Evolutionary conservation across 208 protist species (phyloP).

Genomic region (Zelonia costaricensis): DNA sequence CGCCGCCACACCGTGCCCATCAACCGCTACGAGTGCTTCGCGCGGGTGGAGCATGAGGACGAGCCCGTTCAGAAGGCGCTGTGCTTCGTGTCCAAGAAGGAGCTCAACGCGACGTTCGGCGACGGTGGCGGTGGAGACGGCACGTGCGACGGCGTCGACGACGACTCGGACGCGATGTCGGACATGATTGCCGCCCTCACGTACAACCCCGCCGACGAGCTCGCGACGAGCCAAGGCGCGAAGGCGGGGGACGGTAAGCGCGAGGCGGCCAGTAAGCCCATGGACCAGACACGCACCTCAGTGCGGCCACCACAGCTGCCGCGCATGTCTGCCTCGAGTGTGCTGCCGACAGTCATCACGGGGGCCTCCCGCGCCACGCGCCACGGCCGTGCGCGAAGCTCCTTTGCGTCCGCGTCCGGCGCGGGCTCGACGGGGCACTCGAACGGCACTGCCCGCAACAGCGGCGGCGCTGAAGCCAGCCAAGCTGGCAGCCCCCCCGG

Average conservation of each 20-base stretch:
- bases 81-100: conserved; percentile 22
- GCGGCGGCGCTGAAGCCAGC: not conserved
- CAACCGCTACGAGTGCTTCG: conserved; percentile 70
- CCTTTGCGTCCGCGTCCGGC: not conserved
- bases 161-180: conserved; percentile 38
- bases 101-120: conserved; percentile 12
- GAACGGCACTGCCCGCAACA: not conserved
- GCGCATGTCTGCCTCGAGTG: not conserved
- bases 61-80: conserved; percentile 25
- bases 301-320: conserved; percentile 12
- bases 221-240: not conserved
- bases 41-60: conserved; percentile 38
- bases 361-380: not conserved
- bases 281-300: conserved; percentile 1
- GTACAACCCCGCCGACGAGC: conserved; percentile 11
- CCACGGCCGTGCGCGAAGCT: too few relatives aligned
- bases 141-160: conserved; percentile 1
- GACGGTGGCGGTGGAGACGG: conserved; percentile 1
- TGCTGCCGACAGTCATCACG: conserved; percentile 16
- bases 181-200: conserved; percentile 35
- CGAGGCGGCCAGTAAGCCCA: not conserved
- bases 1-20: conserved; percentile 67
- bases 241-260: not conserved
- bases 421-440: not conserved
- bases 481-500: too few relatives aligned